phyloP scores from a whole-genome alignment of 2,329 filamentous ascomycete species.

The Clonostachys chloroleuca region DNA sequence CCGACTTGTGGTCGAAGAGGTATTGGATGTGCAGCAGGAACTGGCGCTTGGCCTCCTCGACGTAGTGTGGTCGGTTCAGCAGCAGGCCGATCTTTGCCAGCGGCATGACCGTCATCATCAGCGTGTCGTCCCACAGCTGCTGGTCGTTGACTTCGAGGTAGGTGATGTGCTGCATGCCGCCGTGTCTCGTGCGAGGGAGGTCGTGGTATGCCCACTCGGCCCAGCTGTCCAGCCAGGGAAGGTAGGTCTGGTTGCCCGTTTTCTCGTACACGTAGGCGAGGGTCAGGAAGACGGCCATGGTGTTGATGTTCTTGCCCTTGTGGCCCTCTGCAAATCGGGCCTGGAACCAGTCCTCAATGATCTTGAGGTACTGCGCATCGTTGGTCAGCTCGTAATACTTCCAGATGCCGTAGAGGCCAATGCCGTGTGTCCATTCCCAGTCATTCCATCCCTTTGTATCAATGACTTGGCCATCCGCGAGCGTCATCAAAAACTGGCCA shows the following conservation, averaged over 20 bases:
- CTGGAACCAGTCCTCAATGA: conserved; percentile 71
- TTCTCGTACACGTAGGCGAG: conserved; percentile 76
- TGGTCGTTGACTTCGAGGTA: conserved; percentile 67
- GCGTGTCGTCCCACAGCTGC: conserved; percentile 80
- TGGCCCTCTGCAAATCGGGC: conserved; percentile 63
- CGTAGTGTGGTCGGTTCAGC: conserved; percentile 65
- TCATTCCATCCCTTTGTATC: conserved; percentile 82
- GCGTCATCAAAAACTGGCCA: conserved; percentile 66
- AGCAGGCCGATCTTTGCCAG: conserved; percentile 75
- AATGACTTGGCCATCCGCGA: conserved; percentile 71
- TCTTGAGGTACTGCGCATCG: conserved; percentile 51
- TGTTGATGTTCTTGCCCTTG: conserved; percentile 84
- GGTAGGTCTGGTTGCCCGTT: conserved; percentile 62
- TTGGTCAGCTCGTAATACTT: conserved; percentile 75
- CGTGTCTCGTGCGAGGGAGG: conserved; percentile 65
- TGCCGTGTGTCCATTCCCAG: conserved; percentile 81
- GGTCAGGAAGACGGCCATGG: conserved; percentile 74
- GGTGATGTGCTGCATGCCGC: conserved; percentile 72
- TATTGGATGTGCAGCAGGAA: conserved; percentile 77
- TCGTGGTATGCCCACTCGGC: conserved; percentile 81
- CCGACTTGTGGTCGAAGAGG: conserved; percentile 66
- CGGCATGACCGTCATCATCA: conserved; percentile 85
- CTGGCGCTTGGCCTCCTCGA: conserved; percentile 74
- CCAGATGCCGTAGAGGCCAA: conserved; percentile 78
- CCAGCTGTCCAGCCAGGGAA: conserved; percentile 77